Conservation (phyloP, 371 early-diverging fungal species). For the Zychaea mexicana region DNA sequence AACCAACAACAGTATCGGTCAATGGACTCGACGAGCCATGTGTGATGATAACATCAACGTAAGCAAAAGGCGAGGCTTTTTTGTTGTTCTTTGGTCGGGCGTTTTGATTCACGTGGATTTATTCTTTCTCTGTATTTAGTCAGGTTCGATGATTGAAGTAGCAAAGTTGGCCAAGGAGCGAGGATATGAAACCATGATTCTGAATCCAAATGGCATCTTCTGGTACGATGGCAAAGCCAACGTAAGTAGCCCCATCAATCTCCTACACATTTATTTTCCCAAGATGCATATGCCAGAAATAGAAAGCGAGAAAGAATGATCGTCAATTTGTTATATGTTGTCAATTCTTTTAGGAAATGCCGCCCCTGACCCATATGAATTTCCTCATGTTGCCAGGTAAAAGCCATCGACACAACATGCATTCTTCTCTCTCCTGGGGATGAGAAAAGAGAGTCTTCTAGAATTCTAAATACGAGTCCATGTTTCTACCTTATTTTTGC, state of each 20-base stretch:
- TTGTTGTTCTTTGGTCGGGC: too few relatives aligned
- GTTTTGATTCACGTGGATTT: too few relatives aligned
- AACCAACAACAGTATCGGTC: slow-evolving; percentile 30
- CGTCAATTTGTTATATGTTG: background rate
- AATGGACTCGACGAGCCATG: slow-evolving; percentile 48
- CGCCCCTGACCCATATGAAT: slow-evolving; percentile 12
- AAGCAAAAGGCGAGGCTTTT: slow-evolving; percentile 10
- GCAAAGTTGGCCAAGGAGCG: slow-evolving; percentile 24
- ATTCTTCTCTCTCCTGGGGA: too few relatives aligned
- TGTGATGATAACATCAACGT: slow-evolving; percentile 47
- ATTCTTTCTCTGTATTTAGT: slow-evolving; percentile 15
- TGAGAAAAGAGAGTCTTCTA: background rate
- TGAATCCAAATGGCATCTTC: slow-evolving; percentile 47
- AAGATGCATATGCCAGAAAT: background rate
- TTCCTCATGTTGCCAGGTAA: slow-evolving; percentile 20
- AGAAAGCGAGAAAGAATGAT: background rate
- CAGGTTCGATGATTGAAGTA: slow-evolving; percentile 43
- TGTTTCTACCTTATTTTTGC: background rate
- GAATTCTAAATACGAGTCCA: slow-evolving; percentile 1
- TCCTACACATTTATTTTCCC: too few relatives aligned
- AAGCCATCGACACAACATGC: background rate
- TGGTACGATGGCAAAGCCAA: slow-evolving; percentile 37
- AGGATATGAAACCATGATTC: slow-evolving; percentile 46
- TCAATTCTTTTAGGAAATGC: slow-evolving; percentile 8
- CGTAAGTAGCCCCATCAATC: slow-evolving; percentile 33